These are phyloP conservation scores for Aegilops tauschii DNA, from an alignment of 176 grass and related monocot species.

Conservation along the genomic window DNA sequence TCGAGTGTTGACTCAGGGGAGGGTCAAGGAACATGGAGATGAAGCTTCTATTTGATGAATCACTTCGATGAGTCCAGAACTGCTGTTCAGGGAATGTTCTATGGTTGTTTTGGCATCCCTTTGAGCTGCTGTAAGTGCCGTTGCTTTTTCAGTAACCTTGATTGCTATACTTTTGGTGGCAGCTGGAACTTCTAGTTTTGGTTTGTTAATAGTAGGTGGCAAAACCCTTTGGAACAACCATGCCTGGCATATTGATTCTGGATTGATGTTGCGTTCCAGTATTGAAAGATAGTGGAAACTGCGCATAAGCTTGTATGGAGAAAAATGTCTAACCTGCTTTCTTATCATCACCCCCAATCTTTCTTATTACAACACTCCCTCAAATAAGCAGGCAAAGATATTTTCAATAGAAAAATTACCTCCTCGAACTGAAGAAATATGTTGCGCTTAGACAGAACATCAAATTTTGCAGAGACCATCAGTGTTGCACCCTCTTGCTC, in stretches of 20 bases:
- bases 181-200: neutral
- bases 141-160: neutral
- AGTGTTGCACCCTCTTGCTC: constrained; percentile 94
- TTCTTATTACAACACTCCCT: neutral
- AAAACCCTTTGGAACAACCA: neutral
- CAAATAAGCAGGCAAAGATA: constrained; percentile 8
- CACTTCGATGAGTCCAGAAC: neutral
- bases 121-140: neutral
- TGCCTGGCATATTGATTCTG: neutral
- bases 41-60: too few species aligned
- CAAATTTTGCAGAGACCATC: constrained; percentile 91
- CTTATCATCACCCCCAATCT: neutral
- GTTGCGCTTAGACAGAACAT: constrained; percentile 76
- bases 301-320: neutral
- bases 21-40: too few species aligned
- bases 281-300: neutral
- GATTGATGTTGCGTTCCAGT: neutral
- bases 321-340: neutral
- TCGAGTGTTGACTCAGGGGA: too few species aligned
- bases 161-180: neutral
- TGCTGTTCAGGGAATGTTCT: neutral
- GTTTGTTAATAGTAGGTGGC: neutral
- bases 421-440: constrained; percentile 98
- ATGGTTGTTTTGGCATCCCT: neutral
- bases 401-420: constrained; percentile 42